Evolutionary conservation across 768 basidiomycete genomes (phyloP), one percentile per base, ranked within the genome.

Genomic region (Mycena floridula): DNA sequence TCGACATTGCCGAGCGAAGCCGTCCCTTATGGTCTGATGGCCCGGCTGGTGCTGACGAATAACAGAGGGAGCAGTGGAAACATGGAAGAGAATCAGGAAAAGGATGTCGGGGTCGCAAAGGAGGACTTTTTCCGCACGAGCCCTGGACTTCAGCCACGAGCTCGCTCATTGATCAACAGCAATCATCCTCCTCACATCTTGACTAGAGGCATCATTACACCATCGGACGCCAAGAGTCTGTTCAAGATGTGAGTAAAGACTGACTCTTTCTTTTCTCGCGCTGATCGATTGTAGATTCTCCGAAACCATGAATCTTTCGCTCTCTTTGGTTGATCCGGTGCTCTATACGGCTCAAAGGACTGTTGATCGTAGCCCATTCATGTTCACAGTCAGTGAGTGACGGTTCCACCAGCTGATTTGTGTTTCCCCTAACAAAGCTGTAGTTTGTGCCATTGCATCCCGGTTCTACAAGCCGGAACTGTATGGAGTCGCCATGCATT

Each of bases 401-500:
- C 13, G n/a, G 21, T 9, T 37, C 23, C 16, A n/a, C n/a, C n/a
- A n/a, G n/a, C n/a, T n/a, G n/a, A n/a, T n/a, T 35, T 25, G 27
- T 12, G 23, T 9, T 13, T 5, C n/a, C n/a, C n/a, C n/a, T n/a
- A n/a, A n/a, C n/a, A n/a, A n/a, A n/a, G n/a, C n/a, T 32, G 23
- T 55, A 89, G 87, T 96, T 30, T 95, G 92, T 59, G 91, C 89
- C 2, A 78, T 93, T 45, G 81, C 92, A 5, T 91, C 91, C 11
- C 72, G 91, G 46, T 92, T 85, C 62, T 87, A 89, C 56, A 79
- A 84, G 20, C 79, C 82, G 0, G 77, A 78, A 11, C 70, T 95
- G 1, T 90, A 91, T 49, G 60, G 66, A 9, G 75, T 80, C 51
- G 65, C 78, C 9, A 89, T 89, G 79, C 78, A 81, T 42, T 86